Base-by-base conservation (phyloP, 1,139 yeast species). In the Saccharomyces hybrid region DNA sequence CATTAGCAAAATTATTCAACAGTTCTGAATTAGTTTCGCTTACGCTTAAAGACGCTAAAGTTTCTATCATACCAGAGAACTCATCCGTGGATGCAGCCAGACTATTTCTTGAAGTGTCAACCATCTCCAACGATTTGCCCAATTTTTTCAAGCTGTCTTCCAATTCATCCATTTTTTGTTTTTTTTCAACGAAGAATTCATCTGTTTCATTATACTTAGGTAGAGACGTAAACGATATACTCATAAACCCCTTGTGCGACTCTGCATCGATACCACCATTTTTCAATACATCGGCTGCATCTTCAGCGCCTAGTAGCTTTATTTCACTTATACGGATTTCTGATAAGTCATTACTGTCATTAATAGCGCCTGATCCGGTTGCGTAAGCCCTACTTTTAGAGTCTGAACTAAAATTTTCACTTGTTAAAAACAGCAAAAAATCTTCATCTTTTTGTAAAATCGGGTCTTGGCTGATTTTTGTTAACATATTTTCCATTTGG, bases 401-500 rank as follows among this genome's bases (percentile, higher is more conserved):
- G 55, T 86, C 91, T 56, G 75, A 76, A 12, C 77, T 63, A 66
- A 93, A 89, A 60, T 88, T 80, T 34, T 82, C 84, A 59, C 89
- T 82, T 53, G 87, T 85, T 61, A 95, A 73, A 67, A 93, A 95
- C 73, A 88, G 77, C 38, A 82, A 72, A 60, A 90, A 86, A 67
- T 89, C 97, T 1, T 78, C 75, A 69, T 93, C 98, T 46, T 75
- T 76, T 60, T 83, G 83, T 52, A 93, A 74, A 2, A 68, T 66
- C 0, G 82, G 77, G 57, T 80, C 82, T 49, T 72, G 72, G 9
- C 86, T 75, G 32, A 88, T 85, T 65, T 86, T 86, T 55, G 70
- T 74, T 57, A 93, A 77, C 99, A 93, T 95, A 61, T 80, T 82
- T 66, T 91, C 97, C 68, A 93, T 76, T n/a, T 95, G 89, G 46